Conservation (phyloP, 2,329 filamentous ascomycete species). For the Zasmidium cellare region DNA sequence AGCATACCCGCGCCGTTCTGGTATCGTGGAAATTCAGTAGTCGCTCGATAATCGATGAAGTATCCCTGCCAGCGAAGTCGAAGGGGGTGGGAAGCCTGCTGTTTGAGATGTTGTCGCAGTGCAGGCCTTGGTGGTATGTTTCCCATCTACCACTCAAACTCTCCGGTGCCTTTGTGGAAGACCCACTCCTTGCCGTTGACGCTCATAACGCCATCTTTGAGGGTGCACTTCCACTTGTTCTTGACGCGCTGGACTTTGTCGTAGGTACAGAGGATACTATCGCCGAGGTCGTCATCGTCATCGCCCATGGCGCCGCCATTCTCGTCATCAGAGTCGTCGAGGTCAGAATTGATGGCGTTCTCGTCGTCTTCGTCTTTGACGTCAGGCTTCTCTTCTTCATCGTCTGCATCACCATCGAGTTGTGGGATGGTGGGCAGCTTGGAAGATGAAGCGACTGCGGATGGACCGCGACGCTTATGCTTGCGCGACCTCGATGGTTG, state of each 20-base stretch:
- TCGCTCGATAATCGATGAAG: background rate
- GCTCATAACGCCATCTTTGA: slow-evolving; percentile 94
- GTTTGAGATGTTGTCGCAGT: background rate
- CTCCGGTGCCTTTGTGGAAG: slow-evolving; percentile 95
- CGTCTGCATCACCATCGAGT: slow-evolving; percentile 60
- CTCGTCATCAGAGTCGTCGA: slow-evolving; percentile 91
- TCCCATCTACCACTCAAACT: slow-evolving; percentile 84
- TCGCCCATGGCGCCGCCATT: slow-evolving; percentile 39
- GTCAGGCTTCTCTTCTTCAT: slow-evolving; percentile 42
- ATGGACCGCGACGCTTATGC: slow-evolving; percentile 7
- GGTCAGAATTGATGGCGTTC: slow-evolving; percentile 96
- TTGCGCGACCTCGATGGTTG: slow-evolving; percentile 41
- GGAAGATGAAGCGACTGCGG: slow-evolving; percentile 3
- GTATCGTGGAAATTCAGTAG: background rate
- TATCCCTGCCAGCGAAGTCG: background rate
- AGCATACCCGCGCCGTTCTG: background rate
- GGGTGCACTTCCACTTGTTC: slow-evolving; percentile 95
- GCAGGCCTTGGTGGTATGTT: no score
- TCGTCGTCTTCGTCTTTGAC: slow-evolving; percentile 65
- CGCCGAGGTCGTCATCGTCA: slow-evolving; percentile 83
- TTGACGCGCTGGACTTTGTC: slow-evolving; percentile 99
- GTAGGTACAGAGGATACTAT: slow-evolving; percentile 95
- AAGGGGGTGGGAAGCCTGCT: background rate
- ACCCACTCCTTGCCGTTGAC: slow-evolving; percentile 91
- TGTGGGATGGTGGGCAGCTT: slow-evolving; percentile 38